These are phyloP conservation scores for Nicotiana benthamiana DNA, from an alignment of 257 asterid genomes.

Conservation along the genomic window DNA sequence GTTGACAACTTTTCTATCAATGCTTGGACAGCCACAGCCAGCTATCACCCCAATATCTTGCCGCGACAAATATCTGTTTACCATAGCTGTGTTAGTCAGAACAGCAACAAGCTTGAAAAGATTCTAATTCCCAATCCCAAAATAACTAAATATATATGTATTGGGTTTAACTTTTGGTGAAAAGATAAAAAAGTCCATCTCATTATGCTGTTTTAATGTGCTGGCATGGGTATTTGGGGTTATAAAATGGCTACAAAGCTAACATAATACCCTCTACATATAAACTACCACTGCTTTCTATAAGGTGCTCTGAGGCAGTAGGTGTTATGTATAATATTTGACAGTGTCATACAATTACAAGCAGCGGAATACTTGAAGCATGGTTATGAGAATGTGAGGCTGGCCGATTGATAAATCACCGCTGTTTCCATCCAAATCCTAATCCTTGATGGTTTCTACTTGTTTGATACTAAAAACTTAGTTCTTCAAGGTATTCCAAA, in stretches of 20 bases:
- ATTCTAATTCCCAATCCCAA: background rate
- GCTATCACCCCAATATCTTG: slow-evolving; percentile 56
- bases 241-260: too few species aligned
- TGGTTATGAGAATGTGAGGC: background rate
- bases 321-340: background rate
- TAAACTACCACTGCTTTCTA: slow-evolving; percentile 8
- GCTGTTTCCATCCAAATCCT: background rate
- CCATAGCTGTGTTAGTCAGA: slow-evolving; percentile 9
- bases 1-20: slow-evolving; percentile 86
- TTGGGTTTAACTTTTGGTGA: too few species aligned
- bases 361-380: background rate
- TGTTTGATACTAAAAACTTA: background rate
- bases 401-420: background rate
- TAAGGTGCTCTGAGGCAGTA: background rate
- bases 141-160: background rate
- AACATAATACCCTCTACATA: too few species aligned
- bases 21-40: slow-evolving; percentile 78
- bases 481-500: background rate
- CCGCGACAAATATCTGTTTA: slow-evolving; percentile 54
- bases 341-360: background rate
- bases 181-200: too few species aligned
- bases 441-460: background rate
- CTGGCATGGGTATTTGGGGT: too few species aligned
- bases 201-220: too few species aligned
- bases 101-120: slow-evolving; percentile 3